These are phyloP conservation scores for Salix viminalis DNA, from an alignment of 345 rosid genomes.

Conservation along the genomic window DNA sequence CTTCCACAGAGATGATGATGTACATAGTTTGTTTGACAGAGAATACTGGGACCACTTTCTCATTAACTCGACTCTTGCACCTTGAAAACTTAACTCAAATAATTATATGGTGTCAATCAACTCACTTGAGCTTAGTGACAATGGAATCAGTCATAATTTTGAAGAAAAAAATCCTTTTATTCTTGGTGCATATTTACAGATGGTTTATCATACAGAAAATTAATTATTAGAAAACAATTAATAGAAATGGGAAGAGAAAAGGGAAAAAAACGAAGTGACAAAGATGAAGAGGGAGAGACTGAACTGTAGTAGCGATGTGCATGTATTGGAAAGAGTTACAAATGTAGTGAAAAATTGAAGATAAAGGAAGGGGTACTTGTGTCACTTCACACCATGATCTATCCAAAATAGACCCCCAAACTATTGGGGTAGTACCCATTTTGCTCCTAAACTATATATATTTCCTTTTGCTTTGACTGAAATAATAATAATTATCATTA, in stretches of 20 bases:
- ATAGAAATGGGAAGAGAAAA: neutral
- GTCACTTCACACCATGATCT: conserved; percentile 1
- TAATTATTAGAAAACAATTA: no score
- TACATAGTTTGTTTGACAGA: neutral
- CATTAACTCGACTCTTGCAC: neutral
- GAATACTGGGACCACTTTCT: neutral
- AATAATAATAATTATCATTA: no score
- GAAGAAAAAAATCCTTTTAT: neutral
- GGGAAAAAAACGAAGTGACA: neutral
- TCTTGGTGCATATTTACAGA: neutral
- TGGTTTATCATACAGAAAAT: neutral
- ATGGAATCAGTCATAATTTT: neutral
- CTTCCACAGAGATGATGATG: neutral
- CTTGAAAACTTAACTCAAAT: neutral
- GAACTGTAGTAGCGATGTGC: neutral
- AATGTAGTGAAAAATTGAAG: neutral
- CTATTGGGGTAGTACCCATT: neutral
- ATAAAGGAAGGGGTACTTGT: conserved; percentile 5
- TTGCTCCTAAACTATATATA: neutral
- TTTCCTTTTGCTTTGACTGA: neutral
- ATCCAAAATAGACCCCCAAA: neutral
- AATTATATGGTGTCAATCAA: neutral
- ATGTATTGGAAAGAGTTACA: neutral
- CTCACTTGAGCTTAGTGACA: neutral
- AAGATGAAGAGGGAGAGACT: no score